Evolutionary conservation across 2,329 filamentous ascomycete genomes (phyloP), one percentile per base, ranked within the genome.

Genomic region (Colletotrichum viniferum): DNA sequence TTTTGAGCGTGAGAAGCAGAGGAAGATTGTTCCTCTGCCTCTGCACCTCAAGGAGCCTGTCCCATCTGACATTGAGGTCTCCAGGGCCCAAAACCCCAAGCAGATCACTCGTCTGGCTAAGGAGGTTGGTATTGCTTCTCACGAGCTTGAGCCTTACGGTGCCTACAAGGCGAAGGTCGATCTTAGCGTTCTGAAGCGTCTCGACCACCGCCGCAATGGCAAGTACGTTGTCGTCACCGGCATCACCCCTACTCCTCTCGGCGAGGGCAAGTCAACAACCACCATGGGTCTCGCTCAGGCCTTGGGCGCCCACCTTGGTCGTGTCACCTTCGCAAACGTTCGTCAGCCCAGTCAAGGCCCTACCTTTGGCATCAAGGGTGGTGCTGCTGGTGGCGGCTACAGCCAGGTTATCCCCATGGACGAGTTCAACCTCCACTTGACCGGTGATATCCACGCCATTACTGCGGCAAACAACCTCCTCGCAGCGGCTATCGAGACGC

Each of bases 361-460:
- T 71, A 99, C 97, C 0, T 99, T 99, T 84, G 97, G 97, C 81
- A 98, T 99, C 90, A 99, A 99, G 90, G 97, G 97, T 77, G 97
- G 97, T 81, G 97, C 97, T 75, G 97, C 97, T 72, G 97, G 97
- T 81, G 97, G 97, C 84, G 97, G 97, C 52, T 99, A 98, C 91
- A 98, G 95, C 84, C 97, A 99, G 85, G 97, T 99, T 82, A 98
- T 99, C 81, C 97, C 97, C 74, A 99, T 99, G 97, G 97, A 99
- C 81, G 97, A 99, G 85, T 99, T 99, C 89, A 99, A 99, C 86
- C 88, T 99, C 82, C 97, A 99, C 85, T 87, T 99, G 81, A 99
- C 97, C 71, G 97, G 97, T 81, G 97, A 99, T 83, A 98, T 99
- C 73, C 97, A 99, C 84, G 97, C 97, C 78, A 97, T 99, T 81